Conservation (phyloP, 2,329 filamentous ascomycete genomes). For the Falciphora oryzae region DNA sequence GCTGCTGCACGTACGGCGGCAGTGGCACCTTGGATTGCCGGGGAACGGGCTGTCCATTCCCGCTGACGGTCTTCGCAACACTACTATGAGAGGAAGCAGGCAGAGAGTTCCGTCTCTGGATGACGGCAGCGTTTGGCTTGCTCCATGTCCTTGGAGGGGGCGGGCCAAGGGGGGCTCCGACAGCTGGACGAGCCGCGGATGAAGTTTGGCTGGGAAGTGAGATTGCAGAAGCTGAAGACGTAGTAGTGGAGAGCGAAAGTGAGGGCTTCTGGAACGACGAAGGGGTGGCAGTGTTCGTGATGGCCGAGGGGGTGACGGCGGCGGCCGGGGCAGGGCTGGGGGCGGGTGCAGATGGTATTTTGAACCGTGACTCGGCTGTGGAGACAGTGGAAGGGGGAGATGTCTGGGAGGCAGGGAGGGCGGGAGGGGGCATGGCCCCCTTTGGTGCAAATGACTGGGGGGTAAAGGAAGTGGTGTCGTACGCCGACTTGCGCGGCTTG, state of each 20-base stretch:
- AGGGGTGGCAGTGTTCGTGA: not conserved
- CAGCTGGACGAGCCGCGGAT: conserved; percentile 4
- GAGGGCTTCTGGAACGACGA: not conserved
- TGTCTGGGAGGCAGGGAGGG: conserved; percentile 1
- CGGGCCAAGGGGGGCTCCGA: conserved; percentile 9
- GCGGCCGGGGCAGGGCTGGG: conserved; percentile 3
- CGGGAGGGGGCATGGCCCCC: conserved; percentile 8
- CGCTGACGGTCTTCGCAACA: not conserved
- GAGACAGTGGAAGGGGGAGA: not conserved
- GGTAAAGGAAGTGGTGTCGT: conserved; percentile 4
- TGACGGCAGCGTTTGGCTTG: conserved; percentile 1
- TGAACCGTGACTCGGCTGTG: conserved; percentile 7
- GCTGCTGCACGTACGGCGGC: conserved; percentile 11
- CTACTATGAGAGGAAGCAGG: not conserved
- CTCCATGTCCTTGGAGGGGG: conserved; percentile 8
- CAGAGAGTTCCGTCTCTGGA: conserved; percentile 8
- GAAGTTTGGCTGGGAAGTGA: not conserved
- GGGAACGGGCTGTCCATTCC: not conserved
- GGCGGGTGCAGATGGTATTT: conserved; percentile 6
- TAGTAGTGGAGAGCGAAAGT: not conserved
- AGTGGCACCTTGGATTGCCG: conserved; percentile 10
- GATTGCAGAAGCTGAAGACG: not conserved
- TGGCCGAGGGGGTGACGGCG: conserved; percentile 4
- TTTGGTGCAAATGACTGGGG: conserved; percentile 8
- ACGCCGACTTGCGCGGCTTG: conserved; percentile 37